Conservation (phyloP, 257 asterid genomes). For the Vinca minor region DNA sequence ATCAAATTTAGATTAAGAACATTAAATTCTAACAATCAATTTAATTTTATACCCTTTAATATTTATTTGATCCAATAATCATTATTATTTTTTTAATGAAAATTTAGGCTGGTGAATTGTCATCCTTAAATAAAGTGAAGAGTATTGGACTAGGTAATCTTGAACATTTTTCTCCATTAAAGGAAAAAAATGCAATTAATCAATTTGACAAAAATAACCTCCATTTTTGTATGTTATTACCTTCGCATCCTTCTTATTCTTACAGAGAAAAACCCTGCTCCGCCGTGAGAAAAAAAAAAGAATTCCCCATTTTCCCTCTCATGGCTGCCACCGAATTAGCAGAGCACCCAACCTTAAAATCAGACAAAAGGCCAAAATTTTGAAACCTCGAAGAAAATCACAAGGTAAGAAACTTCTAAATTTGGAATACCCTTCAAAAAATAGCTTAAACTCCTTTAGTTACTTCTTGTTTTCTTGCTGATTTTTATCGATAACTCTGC, state of each 20-base stretch:
- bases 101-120: no score
- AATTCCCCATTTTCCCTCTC: not conserved
- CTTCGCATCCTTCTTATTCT: not conserved
- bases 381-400: not conserved
- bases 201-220: not conserved
- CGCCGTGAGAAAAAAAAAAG: not conserved
- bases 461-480: conserved; percentile 5
- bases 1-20: no score
- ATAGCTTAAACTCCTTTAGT: not conserved
- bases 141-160: no score
- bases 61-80: no score
- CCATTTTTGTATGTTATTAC: not conserved
- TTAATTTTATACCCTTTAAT: no score
- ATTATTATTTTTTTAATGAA: no score
- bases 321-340: conserved; percentile 6
- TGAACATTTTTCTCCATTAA: no score
- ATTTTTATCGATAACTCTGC: not conserved
- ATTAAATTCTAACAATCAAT: no score
- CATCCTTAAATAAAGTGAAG: no score
- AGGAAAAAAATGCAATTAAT: no score
- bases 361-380: not conserved
- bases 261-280: not conserved
- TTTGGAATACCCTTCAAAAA: not conserved
- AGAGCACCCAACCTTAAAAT: not conserved
- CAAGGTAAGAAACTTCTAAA: conserved; percentile 8